Conservation (phyloP, 495 filamentous ascomycete genomes). For the Penicillium subrubescens region DNA sequence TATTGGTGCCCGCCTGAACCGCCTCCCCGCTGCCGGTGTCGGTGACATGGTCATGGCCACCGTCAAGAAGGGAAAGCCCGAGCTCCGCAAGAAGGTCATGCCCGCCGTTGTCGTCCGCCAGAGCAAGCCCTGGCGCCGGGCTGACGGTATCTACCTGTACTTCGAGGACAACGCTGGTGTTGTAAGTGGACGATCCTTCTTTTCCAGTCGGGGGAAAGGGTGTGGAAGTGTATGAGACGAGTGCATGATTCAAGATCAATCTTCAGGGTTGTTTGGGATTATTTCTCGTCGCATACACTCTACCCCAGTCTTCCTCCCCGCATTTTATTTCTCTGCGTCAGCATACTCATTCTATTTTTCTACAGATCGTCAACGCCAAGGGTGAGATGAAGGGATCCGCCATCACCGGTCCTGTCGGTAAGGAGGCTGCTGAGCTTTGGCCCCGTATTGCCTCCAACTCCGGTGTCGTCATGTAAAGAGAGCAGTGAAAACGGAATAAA, state of each 20-base stretch:
- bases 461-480: conserved; percentile 96
- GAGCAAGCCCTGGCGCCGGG: conserved; percentile 97
- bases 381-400: conserved; percentile 99
- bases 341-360: neutral
- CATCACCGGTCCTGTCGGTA: conserved; percentile 98
- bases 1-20: conserved; percentile 97
- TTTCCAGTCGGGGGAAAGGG: neutral
- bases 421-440: conserved; percentile 99
- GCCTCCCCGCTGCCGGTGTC: conserved; percentile 95
- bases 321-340: neutral
- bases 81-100: conserved; percentile 99
- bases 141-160: conserved; percentile 98
- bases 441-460: conserved; percentile 99
- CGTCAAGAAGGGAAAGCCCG: conserved; percentile 99
- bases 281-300: conserved; percentile 6
- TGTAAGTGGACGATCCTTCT: conserved; percentile 56
- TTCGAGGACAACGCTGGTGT: conserved; percentile 99
- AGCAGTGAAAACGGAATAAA: conserved; percentile 30
- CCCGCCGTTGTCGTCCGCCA: conserved; percentile 97
- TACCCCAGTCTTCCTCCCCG: neutral
- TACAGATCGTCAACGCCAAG: conserved; percentile 99
- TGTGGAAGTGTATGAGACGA: neutral
- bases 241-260: neutral
- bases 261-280: neutral
- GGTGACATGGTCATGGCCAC: conserved; percentile 99